A percentile compares a stretch with the other conserved stretches of the same genome.
Evolutionary conservation across 2,329 filamentous ascomycete species (phyloP).

Genomic region (Colletotrichum viniferum): DNA sequence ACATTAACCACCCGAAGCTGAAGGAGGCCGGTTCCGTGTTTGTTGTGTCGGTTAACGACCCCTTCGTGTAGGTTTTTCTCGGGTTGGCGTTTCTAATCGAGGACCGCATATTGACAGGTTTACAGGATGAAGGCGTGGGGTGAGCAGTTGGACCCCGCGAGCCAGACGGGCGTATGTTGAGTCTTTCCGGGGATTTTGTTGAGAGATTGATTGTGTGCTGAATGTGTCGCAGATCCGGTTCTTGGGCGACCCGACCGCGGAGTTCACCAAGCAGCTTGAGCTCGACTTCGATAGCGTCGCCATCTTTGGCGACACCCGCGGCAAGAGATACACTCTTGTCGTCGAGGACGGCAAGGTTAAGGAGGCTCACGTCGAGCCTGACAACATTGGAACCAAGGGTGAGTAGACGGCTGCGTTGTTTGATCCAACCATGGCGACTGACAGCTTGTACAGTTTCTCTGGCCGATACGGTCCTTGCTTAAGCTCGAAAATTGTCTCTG

Average conservation of each 20-base stretch:
- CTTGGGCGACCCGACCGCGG: slow-evolving; percentile 78
- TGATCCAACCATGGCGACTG: background rate
- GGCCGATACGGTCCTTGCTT: slow-evolving; percentile 54
- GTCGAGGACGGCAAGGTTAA: slow-evolving; percentile 86
- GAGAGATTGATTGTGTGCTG: background rate
- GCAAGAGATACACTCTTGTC: slow-evolving; percentile 87
- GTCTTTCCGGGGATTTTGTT: background rate
- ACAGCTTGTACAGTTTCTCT: slow-evolving; percentile 44
- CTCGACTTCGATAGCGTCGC: slow-evolving; percentile 79
- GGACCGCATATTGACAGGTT: slow-evolving; percentile 11
- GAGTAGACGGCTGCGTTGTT: slow-evolving; percentile 32
- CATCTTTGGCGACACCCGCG: slow-evolving; percentile 81
- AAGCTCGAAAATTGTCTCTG: background rate
- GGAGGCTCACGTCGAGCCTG: slow-evolving; percentile 81
- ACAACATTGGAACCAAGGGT: slow-evolving; percentile 85
- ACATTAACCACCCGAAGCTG: slow-evolving; percentile 79
- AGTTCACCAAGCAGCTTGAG: slow-evolving; percentile 84
- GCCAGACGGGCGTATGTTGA: slow-evolving; percentile 73
- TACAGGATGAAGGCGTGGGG: slow-evolving; percentile 90
- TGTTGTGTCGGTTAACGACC: slow-evolving; percentile 91
- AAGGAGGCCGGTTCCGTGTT: slow-evolving; percentile 84
- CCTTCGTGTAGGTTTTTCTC: slow-evolving; percentile 77
- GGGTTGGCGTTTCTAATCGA: background rate
- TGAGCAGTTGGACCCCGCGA: slow-evolving; percentile 74
- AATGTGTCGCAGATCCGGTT: slow-evolving; percentile 76